Percentiles rank a stretch among this genome's conserved stretches.
These are phyloP conservation scores for Syncephalis plumigaleata DNA, from an alignment of 371 early-diverging fungal species.

Conservation along the genomic window DNA sequence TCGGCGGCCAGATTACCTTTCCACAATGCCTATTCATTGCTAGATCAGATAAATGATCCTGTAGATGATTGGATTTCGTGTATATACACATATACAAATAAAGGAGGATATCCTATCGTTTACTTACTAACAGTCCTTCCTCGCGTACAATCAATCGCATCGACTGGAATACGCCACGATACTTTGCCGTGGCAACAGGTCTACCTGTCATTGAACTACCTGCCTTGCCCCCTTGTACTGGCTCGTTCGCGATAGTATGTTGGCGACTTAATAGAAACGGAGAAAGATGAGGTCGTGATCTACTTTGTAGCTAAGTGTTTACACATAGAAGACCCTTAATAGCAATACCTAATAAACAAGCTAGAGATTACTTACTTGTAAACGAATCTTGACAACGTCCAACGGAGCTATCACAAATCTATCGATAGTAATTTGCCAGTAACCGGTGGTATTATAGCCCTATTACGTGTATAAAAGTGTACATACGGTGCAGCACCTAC, in stretches of 20 bases:
- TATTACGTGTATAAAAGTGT: too few relatives aligned
- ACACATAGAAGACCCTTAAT: too few relatives aligned
- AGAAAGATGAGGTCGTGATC: background rate
- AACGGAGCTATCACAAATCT: slow-evolving; percentile 66
- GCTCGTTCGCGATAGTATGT: too few relatives aligned
- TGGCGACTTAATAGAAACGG: background rate
- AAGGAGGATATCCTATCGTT: too few relatives aligned
- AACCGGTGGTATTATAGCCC: too few relatives aligned
- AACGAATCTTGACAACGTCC: slow-evolving; percentile 83
- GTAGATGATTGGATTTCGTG: background rate
- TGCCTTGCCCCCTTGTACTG: background rate
- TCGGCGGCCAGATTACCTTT: slow-evolving; percentile 89
- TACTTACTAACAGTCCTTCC: slow-evolving; percentile 46
- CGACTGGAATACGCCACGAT: slow-evolving; percentile 30
- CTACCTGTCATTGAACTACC: background rate
- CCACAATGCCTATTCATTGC: slow-evolving; percentile 49
- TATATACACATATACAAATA: slow-evolving; percentile 9
- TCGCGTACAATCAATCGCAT: slow-evolving; percentile 37
- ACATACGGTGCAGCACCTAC: slow-evolving; percentile 4
- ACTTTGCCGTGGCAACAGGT: slow-evolving; percentile 16
- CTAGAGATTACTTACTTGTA: slow-evolving; percentile 29
- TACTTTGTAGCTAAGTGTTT: background rate
- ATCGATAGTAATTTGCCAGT: background rate
- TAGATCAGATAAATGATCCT: background rate
- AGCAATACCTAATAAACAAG: background rate